Percentiles rank a stretch among this genome's conserved stretches.
Evolutionary conservation across 306 rosid genomes (phyloP).

Genomic region (Castanea sativa): DNA sequence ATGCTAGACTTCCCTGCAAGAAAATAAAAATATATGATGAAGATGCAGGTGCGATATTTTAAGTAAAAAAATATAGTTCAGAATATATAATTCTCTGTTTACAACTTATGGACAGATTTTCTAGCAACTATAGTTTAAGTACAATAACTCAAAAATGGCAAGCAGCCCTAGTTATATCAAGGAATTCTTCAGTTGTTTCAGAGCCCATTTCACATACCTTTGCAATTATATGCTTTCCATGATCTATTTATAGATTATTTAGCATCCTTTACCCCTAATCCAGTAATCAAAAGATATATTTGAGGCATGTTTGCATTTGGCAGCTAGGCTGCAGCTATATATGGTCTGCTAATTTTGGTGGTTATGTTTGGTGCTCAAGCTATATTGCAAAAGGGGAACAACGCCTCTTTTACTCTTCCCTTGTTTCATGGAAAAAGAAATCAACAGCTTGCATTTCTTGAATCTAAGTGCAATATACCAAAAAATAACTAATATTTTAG

Average conservation of each 20-base stretch:
- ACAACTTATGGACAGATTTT: neutral
- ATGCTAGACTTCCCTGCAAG: constrained; percentile 44
- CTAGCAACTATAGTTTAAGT: neutral
- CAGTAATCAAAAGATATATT: neutral
- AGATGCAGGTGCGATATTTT: constrained; percentile 8
- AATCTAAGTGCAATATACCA: neutral
- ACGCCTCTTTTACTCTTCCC: neutral
- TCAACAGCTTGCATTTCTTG: neutral
- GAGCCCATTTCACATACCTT: neutral
- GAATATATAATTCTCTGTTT: neutral
- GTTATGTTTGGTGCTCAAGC: neutral
- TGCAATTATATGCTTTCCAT: constrained; percentile 8
- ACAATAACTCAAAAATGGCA: constrained; percentile 2
- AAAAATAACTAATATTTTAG: neutral
- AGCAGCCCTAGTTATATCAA: neutral
- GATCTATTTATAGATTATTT: neutral
- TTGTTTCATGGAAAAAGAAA: neutral
- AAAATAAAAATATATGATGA: constrained; percentile 5
- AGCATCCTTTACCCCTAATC: neutral
- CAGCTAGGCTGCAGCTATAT: neutral
- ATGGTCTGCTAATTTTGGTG: neutral
- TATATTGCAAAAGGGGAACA: neutral
- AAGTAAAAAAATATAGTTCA: constrained; percentile 7
- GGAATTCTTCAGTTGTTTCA: neutral
- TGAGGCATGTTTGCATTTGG: neutral